Percentiles rank a stretch among this genome's conserved stretches.
Conservation (phyloP, 176 grass and related monocot species). For the Phragmites australis region DNA sequence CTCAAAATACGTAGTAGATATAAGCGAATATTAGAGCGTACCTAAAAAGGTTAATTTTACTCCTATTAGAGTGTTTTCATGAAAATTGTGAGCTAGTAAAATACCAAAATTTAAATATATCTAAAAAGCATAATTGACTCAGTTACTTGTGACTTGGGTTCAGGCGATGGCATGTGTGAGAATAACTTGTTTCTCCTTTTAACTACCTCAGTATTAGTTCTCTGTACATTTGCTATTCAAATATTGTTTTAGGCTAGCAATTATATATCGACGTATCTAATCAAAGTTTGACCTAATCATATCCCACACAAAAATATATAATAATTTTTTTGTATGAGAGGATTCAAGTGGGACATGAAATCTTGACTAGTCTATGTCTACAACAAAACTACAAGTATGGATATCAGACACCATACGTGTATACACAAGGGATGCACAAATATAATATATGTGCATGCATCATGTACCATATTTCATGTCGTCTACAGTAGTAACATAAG, state of each 20-base stretch:
- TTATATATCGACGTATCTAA: neutral
- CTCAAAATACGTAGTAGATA: no score
- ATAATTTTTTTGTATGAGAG: neutral
- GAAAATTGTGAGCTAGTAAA: no score
- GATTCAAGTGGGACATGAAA: constrained; percentile 45
- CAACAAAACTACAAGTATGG: constrained; percentile 38
- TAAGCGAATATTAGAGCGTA: no score
- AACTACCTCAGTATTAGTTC: neutral
- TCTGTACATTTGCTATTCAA: neutral
- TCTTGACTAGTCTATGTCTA: constrained; percentile 39
- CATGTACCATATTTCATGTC: constrained; percentile 57
- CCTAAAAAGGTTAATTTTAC: no score
- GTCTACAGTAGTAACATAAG: constrained; percentile 52
- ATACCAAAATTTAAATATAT: no score
- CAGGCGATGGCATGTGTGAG: no score
- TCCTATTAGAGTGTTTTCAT: no score
- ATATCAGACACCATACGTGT: constrained; percentile 42
- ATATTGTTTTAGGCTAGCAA: neutral
- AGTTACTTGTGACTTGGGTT: no score
- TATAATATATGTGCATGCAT: constrained; percentile 40
- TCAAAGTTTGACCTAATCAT: neutral
- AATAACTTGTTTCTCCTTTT: no score
- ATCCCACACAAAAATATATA: no score
- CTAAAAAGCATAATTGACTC: no score
- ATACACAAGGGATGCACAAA: constrained; percentile 44